These are phyloP conservation scores for Vitis hybrid DNA, from an alignment of 177 flowering plant species.

Conservation along the genomic window DNA sequence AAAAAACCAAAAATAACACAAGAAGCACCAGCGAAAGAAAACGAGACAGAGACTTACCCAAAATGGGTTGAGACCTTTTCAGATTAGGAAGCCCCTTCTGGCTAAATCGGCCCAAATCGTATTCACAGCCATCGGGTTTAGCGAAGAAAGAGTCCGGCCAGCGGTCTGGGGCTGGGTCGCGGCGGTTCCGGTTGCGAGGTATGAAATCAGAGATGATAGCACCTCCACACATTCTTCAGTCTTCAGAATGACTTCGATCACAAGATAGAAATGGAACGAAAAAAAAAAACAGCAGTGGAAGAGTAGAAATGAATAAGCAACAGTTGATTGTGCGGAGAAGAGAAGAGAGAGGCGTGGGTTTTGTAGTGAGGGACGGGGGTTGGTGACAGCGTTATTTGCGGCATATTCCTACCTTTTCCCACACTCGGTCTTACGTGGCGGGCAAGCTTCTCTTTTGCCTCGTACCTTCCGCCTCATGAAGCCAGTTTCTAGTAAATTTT, in stretches of 20 bases:
- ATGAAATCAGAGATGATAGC: constrained; percentile 37
- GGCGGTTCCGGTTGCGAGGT: constrained; percentile 31
- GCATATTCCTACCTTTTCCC: background rate
- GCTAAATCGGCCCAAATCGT: background rate
- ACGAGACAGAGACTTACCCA: constrained; percentile 16
- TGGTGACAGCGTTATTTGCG: background rate
- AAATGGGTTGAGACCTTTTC: constrained; percentile 23
- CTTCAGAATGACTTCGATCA: no score
- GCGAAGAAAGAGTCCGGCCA: constrained; percentile 41
- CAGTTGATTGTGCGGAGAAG: background rate
- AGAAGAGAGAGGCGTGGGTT: background rate
- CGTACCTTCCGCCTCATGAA: no score
- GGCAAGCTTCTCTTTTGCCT: no score
- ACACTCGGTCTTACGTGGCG: no score
- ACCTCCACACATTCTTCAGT: constrained; percentile 66
- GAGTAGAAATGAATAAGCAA: background rate
- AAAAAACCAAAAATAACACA: background rate
- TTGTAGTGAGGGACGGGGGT: background rate
- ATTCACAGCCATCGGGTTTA: constrained; percentile 5
- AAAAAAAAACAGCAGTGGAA: background rate
- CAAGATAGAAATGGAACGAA: background rate
- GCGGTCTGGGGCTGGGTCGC: constrained; percentile 32
- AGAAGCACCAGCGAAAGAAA: background rate
- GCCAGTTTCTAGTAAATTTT: no score
- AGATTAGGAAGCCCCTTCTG: background rate